These are phyloP conservation scores for Salix suchowensis DNA, from an alignment of 345 rosid genomes.

Conservation along the genomic window DNA sequence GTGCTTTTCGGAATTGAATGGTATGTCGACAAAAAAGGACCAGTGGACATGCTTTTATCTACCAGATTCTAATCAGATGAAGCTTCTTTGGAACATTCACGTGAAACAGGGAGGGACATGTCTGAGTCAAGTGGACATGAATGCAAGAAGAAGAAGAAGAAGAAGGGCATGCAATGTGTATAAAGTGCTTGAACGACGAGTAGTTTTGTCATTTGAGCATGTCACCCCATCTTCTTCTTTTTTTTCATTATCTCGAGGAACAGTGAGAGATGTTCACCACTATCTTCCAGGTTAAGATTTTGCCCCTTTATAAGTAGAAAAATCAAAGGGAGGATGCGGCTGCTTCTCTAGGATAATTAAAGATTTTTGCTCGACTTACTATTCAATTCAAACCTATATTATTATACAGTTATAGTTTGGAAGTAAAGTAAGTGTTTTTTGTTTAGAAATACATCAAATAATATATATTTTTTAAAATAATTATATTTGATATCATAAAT, in stretches of 20 bases:
- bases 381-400: background rate
- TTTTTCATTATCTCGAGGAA: background rate
- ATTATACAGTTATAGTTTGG: no score
- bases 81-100: background rate
- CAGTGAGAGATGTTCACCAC: background rate
- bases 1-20: background rate
- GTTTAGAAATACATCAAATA: no score
- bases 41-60: background rate
- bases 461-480: no score
- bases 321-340: background rate
- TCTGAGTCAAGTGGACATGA: no score
- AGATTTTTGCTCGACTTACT: background rate
- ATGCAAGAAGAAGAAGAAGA: no score
- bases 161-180: no score
- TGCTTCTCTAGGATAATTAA: background rate
- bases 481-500: no score
- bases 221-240: background rate
- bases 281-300: conserved; percentile 13
- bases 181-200: background rate
- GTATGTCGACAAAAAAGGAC: background rate
- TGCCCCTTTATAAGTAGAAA: background rate
- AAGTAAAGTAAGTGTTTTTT: no score
- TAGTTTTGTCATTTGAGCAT: background rate
- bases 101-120: background rate
- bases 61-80: background rate